Conservation (phyloP, 1,284 basidiomycete species). For the Ganoderma multipileum region DNA sequence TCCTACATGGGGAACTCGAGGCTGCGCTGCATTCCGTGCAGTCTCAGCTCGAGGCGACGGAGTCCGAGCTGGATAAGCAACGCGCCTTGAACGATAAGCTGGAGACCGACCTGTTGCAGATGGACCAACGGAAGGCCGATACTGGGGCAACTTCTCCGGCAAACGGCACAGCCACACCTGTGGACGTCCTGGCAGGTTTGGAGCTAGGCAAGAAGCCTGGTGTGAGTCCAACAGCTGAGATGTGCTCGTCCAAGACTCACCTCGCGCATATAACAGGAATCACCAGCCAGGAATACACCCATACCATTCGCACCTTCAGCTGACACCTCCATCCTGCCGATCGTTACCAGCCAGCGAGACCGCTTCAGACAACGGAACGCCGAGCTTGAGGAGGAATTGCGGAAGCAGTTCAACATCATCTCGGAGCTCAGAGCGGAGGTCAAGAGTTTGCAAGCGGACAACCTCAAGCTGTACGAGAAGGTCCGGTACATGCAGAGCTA, state of each 20-base stretch:
- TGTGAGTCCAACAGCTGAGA: constrained; percentile 17
- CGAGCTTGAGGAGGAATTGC: constrained; percentile 97
- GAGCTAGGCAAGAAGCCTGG: constrained; percentile 69
- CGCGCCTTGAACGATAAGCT: constrained; percentile 85
- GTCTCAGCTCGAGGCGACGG: constrained; percentile 64
- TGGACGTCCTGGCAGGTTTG: constrained; percentile 68
- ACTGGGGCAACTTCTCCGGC: constrained; percentile 30
- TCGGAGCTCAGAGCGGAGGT: constrained; percentile 86
- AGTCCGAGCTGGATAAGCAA: constrained; percentile 79
- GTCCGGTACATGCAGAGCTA: constrained; percentile 97
- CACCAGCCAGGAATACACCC: constrained; percentile 57
- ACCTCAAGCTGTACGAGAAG: constrained; percentile 95
- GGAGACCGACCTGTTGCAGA: constrained; percentile 87
- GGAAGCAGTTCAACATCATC: constrained; percentile 92
- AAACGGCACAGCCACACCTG: constrained; percentile 25
- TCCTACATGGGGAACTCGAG: constrained; percentile 83
- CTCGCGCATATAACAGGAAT: constrained; percentile 43
- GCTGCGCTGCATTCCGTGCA: constrained; percentile 65
- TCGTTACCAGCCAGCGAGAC: constrained; percentile 96
- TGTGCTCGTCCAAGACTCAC: background rate
- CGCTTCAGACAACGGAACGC: constrained; percentile 95
- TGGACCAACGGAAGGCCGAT: constrained; percentile 64
- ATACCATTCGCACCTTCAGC: constrained; percentile 77
- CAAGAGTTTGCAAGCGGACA: constrained; percentile 84
- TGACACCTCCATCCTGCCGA: constrained; percentile 92